Conservation (phyloP, 2,329 filamentous ascomycete genomes). For the Aspergillus glaucus region DNA sequence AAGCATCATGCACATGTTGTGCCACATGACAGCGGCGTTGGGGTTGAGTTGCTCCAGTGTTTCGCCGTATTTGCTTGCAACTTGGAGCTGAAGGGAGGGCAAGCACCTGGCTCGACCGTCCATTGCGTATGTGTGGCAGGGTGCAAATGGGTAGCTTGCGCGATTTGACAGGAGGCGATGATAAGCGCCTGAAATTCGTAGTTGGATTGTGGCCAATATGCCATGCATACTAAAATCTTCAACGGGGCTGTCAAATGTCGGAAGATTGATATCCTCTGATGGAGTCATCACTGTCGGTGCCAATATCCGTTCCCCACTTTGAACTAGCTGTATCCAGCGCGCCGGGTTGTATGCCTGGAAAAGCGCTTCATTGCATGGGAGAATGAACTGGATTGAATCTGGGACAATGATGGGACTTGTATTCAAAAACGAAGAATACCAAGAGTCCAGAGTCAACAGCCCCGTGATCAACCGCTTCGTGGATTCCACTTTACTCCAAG, state of each 20-base stretch:
- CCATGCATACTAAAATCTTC: constrained; percentile 33
- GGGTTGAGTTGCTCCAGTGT: constrained; percentile 40
- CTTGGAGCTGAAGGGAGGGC: constrained; percentile 27
- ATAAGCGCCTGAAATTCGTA: constrained; percentile 39
- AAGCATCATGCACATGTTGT: constrained; percentile 48
- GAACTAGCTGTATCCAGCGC: constrained; percentile 33
- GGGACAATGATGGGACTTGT: constrained; percentile 43
- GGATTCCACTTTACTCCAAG: constrained; percentile 49
- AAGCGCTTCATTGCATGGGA: constrained; percentile 41
- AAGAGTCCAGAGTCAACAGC: constrained; percentile 42
- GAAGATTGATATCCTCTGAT: constrained; percentile 30
- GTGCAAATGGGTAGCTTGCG: constrained; percentile 36
- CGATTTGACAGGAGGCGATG: constrained; percentile 37
- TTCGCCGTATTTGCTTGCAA: constrained; percentile 33
- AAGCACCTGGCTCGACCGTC: constrained; percentile 41
- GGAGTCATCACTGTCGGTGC: constrained; percentile 29
- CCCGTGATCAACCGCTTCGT: constrained; percentile 46
- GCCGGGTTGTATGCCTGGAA: constrained; percentile 37
- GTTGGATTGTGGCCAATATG: constrained; percentile 35
- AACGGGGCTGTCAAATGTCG: constrained; percentile 24
- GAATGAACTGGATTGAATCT: constrained; percentile 42
- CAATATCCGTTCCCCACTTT: constrained; percentile 27
- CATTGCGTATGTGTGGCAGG: constrained; percentile 42
- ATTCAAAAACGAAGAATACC: constrained; percentile 44
- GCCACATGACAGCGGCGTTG: constrained; percentile 48